Evolutionary conservation across 139 green algal species (phyloP).

Genomic region (Coelastrella sp.): DNA sequence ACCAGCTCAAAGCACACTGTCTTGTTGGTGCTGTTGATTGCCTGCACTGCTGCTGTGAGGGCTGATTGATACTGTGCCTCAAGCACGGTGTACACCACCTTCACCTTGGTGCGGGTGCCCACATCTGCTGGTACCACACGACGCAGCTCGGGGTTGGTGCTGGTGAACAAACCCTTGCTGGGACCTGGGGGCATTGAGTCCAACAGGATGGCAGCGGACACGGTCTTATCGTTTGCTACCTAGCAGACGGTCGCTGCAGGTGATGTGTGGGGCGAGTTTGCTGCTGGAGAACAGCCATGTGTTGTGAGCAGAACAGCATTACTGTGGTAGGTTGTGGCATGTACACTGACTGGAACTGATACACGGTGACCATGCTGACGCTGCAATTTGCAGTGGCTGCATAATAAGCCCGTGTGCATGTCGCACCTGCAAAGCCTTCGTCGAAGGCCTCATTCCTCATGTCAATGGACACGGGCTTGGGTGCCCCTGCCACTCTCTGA

Average conservation of each 20-base stretch:
- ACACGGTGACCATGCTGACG: too few relatives aligned
- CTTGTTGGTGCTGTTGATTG: conserved; percentile 91
- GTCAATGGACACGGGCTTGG: conserved; percentile 61
- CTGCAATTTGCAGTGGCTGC: too few relatives aligned
- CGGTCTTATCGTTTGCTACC: too few relatives aligned
- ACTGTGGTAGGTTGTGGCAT: too few relatives aligned
- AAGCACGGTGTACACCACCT: conserved; percentile 98
- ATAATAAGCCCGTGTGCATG: too few relatives aligned
- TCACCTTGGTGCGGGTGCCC: conserved; percentile 77
- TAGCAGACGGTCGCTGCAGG: too few relatives aligned
- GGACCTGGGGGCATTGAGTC: conserved; percentile 2
- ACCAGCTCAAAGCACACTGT: conserved; percentile 96
- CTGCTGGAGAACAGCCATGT: too few relatives aligned
- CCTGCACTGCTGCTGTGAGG: conserved; percentile 84
- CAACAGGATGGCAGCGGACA: too few relatives aligned
- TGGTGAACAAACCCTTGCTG: conserved; percentile 84
- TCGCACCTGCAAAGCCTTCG: conserved; percentile 4
- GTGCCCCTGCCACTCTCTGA: conserved; percentile 21
- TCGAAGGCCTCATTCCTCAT: conserved; percentile 60
- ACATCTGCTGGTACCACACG: conserved; percentile 78
- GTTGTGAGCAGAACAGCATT: too few relatives aligned
- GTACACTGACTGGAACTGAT: too few relatives aligned
- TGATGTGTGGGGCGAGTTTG: too few relatives aligned
- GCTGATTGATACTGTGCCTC: conserved; percentile 99
- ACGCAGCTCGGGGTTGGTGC: conserved; percentile 90